A percentile compares a stretch with the other conserved stretches of the same genome.
These are phyloP conservation scores for Candida khao-thaluensis DNA, from an alignment of 805 yeast species.

Conservation along the genomic window DNA sequence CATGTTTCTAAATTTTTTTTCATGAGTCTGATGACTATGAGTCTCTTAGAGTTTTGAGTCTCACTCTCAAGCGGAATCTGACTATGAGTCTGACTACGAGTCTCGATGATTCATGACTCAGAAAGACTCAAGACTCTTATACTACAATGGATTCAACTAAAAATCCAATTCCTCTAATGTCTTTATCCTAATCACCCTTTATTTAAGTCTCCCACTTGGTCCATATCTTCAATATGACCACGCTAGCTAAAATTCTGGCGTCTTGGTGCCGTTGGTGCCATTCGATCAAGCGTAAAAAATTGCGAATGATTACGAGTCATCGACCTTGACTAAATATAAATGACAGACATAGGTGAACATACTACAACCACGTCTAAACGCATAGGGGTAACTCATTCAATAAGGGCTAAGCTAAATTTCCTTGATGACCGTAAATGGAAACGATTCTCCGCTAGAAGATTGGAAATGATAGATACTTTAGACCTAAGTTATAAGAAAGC, in stretches of 20 bases:
- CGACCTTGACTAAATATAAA: not conserved
- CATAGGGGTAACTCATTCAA: conserved; percentile 55
- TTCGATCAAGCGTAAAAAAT: not conserved
- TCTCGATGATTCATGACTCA: conserved; percentile 1
- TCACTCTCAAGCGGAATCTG: too few relatives aligned
- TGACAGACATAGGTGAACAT: not conserved
- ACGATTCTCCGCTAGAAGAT: conserved; percentile 81
- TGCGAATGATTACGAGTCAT: conserved; percentile 8
- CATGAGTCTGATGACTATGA: too few relatives aligned
- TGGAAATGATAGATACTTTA: conserved; percentile 82
- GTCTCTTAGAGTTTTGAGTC: not conserved
- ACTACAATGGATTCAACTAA: not conserved
- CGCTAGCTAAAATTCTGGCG: too few relatives aligned
- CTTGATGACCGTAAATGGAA: conserved; percentile 85
- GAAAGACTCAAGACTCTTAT: not conserved
- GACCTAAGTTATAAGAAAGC: conserved; percentile 71
- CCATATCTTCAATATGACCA: too few relatives aligned
- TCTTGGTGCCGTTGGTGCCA: too few relatives aligned
- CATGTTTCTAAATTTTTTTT: too few relatives aligned
- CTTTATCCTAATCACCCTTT: too few relatives aligned
- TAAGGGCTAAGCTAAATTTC: conserved; percentile 66
- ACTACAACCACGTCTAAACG: not conserved
- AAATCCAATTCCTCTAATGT: too few relatives aligned
- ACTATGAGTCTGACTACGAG: not conserved
- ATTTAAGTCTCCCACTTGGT: too few relatives aligned